Evolutionary conservation across 2,329 filamentous ascomycete species (phyloP), one percentile per base, ranked within the genome.

Genomic region (Fusarium sacchari): DNA sequence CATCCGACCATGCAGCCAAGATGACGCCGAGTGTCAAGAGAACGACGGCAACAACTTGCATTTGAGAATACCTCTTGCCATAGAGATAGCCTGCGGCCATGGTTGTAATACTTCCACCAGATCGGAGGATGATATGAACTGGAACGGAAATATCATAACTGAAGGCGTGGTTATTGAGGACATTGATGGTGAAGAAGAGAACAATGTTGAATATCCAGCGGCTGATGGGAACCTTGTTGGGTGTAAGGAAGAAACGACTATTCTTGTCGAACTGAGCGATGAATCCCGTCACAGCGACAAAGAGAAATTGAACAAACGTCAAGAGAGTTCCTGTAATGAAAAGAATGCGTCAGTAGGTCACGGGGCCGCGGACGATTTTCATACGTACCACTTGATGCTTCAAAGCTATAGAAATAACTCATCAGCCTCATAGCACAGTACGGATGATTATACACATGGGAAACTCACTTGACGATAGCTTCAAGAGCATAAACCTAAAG

Each of bases 161-260:
- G 82, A 99, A 99, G 12, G 96, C 96, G 86, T 96, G 96, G 79
- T 99, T 99, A 84, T 99, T 99, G 79, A 99, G 85, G 65, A 98
- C 90, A 78, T 98, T 99, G 83, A 99, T 96, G 71, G 89, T 89
- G 81, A 97, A 96, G 83, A 98, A 98, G 76, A 98, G 89, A 8
- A 93, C 85, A 46, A 97, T 97, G 80, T 97, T 98, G 78, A 96
- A 86, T 56, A 94, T 80, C 95, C 96, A 98, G 80, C 94, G 93
- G 53, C 88, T 88, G 61, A 98, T 86, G 0, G 96, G 96, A 8
- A 98, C 94, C 58, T 90, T 91, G 74, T 95, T 95, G 24, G 89
- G 89, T 64, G 89, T 90, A 49, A 98, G 82, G 78, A 94, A 96
- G 72, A 94, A 89, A 1, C 92, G 91, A 61, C 89, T 88, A 8